Percentiles rank a stretch among this genome's conserved stretches.
Evolutionary conservation across 805 yeast species (phyloP).

Genomic region (Candida silvicultrix): DNA sequence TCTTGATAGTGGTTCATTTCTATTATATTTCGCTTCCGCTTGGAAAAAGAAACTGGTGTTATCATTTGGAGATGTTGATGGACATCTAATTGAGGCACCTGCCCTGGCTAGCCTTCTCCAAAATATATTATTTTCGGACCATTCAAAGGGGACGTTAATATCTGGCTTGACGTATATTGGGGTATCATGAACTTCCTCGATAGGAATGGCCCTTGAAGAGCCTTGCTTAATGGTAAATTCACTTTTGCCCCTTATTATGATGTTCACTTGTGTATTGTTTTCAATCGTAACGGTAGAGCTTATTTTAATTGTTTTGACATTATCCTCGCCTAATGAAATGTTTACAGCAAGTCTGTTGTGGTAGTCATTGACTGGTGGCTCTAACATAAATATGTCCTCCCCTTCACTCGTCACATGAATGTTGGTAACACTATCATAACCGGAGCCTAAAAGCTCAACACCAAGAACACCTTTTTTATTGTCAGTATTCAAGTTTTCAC

Average conservation of each 20-base stretch:
- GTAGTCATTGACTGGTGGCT: slow-evolving; percentile 54
- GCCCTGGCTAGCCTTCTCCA: slow-evolving; percentile 59
- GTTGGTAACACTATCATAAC: slow-evolving; percentile 45
- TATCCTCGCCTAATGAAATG: slow-evolving; percentile 61
- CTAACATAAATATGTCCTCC: slow-evolving; percentile 63
- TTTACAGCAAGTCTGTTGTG: slow-evolving; percentile 76
- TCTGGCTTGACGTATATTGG: slow-evolving; percentile 58
- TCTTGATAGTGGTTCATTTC: slow-evolving; percentile 61
- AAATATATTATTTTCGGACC: slow-evolving; percentile 56
- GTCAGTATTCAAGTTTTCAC: slow-evolving; percentile 72
- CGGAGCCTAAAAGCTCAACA: slow-evolving; percentile 49
- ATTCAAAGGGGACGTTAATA: slow-evolving; percentile 46
- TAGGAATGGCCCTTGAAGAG: slow-evolving; percentile 61
- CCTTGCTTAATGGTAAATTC: slow-evolving; percentile 46
- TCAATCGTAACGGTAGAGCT: slow-evolving; percentile 68
- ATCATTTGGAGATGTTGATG: slow-evolving; percentile 31
- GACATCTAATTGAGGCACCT: slow-evolving; percentile 57
- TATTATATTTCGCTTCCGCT: slow-evolving; percentile 58
- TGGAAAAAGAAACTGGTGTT: slow-evolving; percentile 58
- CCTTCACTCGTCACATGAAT: slow-evolving; percentile 79
- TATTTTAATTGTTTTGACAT: slow-evolving; percentile 71
- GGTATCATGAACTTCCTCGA: slow-evolving; percentile 57
- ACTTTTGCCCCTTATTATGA: slow-evolving; percentile 27
- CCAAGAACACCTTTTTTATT: slow-evolving; percentile 57
- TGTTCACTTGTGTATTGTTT: slow-evolving; percentile 55